Base-by-base conservation (phyloP, 768 basidiomycete species). In the Lactifluus hygrophoroides region DNA sequence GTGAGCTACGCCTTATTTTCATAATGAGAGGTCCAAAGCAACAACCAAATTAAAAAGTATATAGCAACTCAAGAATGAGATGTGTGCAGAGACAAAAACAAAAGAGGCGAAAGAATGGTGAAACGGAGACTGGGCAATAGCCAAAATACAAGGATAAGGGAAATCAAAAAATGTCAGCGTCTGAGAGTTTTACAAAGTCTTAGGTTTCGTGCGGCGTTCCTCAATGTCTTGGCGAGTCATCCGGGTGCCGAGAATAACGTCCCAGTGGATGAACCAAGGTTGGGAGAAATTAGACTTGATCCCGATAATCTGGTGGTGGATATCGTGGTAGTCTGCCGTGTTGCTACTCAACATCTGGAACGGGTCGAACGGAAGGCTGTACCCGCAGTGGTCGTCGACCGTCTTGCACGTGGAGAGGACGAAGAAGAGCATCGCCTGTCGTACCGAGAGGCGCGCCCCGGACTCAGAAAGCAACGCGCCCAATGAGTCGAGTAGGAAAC, bases 261-360 rank as follows among this genome's bases (percentile, higher is more conserved):
- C 94, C 93, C 93, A 98, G 66, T 95, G 93, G 44, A 94, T 76
- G 71, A 94, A 99, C 77, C 93, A 98, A 0, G 94, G 94, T 67
- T 98, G 94, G 1, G 89, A 79, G 69, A 94, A 99, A 69, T 99
- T 99, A 43, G 84, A 87, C 73, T 97, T 97, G 74, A 96, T 90
- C 3, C 95, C 95, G 60, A 89, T 80, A 34, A 76, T 69, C 83
- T 94, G 93, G 71, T 97, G 95, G 68, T 98, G 95, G 60, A 98
- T 96, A 70, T 97, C 95, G 70, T 97, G 95, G 71, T 95, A 99
- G 71, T 95, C 91, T 1, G 94, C 88, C 69, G 92, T 96, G 69
- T 99, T 99, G 3, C 77, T 73, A 50, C 85, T 89, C 55, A 97
- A 62, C 67, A 90, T 67, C 71, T 98, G 95, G 27, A 94, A 72